Conservation (phyloP, 805 yeast genomes). For the Ogataea thermomethanolica region DNA sequence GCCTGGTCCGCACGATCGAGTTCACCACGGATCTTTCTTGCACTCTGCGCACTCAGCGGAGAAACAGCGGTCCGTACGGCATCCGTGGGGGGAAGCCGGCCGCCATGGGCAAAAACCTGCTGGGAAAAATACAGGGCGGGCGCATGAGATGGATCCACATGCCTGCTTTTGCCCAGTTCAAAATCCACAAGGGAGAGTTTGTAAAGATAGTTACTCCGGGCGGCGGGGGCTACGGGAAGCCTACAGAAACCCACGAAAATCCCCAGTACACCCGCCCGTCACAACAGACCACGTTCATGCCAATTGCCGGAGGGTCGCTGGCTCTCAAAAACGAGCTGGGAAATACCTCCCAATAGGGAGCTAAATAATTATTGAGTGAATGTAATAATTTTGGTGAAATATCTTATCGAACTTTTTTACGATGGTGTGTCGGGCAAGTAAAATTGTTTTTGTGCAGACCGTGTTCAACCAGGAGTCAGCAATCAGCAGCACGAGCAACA, state of each 20-base stretch:
- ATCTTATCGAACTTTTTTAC: background rate
- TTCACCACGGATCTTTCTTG: slow-evolving; percentile 38
- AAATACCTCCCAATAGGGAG: slow-evolving; percentile 16
- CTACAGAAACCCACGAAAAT: slow-evolving; percentile 25
- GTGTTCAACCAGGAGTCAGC: slow-evolving; percentile 4
- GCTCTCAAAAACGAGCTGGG: slow-evolving; percentile 17
- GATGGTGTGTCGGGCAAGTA: slow-evolving; percentile 4
- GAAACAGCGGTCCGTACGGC: slow-evolving; percentile 53
- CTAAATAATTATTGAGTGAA: background rate
- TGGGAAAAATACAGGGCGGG: slow-evolving; percentile 32
- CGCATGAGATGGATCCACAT: slow-evolving; percentile 32
- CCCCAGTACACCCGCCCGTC: slow-evolving; percentile 31
- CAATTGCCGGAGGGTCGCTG: slow-evolving; percentile 24
- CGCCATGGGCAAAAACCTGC: slow-evolving; percentile 40
- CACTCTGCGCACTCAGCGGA: slow-evolving; percentile 47
- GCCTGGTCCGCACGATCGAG: slow-evolving; percentile 47
- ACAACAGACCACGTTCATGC: slow-evolving; percentile 8
- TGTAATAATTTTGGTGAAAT: background rate
- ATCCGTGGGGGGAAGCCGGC: slow-evolving; percentile 51
- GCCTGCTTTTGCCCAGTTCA: slow-evolving; percentile 39
- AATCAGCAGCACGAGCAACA: background rate
- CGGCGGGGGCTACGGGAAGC: slow-evolving; percentile 45
- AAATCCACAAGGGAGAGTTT: slow-evolving; percentile 37
- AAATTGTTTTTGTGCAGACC: slow-evolving; percentile 11
- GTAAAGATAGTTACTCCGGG: slow-evolving; percentile 40